These are phyloP conservation scores for Peronospora belbahrii DNA, from an alignment of 352 stramenopile genomes.

Conservation along the genomic window DNA sequence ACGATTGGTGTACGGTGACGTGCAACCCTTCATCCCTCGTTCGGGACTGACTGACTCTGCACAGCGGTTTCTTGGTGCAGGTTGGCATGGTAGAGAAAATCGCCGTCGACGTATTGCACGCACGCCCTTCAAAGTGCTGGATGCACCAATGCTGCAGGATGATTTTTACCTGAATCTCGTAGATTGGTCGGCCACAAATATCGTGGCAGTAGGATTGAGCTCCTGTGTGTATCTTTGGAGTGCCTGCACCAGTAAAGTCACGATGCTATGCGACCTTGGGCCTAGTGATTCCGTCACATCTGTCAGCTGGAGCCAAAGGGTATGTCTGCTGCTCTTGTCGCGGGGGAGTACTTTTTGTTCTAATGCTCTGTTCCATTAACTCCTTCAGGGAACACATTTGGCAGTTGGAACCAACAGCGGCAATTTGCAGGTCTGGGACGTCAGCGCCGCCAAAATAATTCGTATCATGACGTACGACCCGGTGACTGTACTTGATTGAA, in stretches of 20 bases:
- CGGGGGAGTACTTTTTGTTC: background rate
- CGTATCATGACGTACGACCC: constrained; percentile 76
- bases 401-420: constrained; percentile 92
- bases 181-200: constrained; percentile 93
- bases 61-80: constrained; percentile 19
- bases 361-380: constrained; percentile 2
- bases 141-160: constrained; percentile 93
- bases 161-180: constrained; percentile 99
- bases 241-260: constrained; percentile 88
- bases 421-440: constrained; percentile 94
- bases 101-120: constrained; percentile 82
- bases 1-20: constrained; percentile 46
- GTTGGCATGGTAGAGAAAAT: constrained; percentile 21
- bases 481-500: background rate
- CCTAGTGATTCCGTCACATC: constrained; percentile 84
- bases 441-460: constrained; percentile 78
- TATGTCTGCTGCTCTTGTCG: constrained; percentile 17
- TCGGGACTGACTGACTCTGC: constrained; percentile 35
- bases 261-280: constrained; percentile 88
- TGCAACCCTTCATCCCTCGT: constrained; percentile 47
- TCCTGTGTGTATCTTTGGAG: constrained; percentile 94
- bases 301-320: constrained; percentile 89
- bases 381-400: constrained; percentile 78
- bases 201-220: constrained; percentile 92
- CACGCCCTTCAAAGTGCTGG: constrained; percentile 95